Base-by-base conservation (phyloP, 257 asterid genomes). In the Solanum gandarillasii region DNA sequence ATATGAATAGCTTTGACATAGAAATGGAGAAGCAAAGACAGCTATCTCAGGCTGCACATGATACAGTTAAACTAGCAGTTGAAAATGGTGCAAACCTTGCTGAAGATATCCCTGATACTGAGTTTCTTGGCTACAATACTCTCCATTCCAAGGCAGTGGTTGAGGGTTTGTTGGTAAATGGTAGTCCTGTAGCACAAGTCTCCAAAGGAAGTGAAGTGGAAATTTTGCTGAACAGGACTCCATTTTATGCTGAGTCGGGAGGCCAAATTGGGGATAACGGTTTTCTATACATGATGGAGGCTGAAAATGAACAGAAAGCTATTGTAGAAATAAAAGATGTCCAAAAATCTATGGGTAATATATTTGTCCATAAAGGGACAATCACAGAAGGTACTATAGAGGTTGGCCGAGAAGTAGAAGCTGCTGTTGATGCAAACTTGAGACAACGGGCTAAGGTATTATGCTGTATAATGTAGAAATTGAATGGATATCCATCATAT, bases 41-140 rank as follows among this genome's bases (percentile, higher is more conserved):
- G 27, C 98, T 95, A 92, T 96, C 99, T 83, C 98, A 95, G 92
- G 98, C 98, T 85, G 99, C 99, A 39, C 99, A 96, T 91, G 96
- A 93, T 89, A 92, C 95, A 3, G 95, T 95, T 88, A 96, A 93
- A 86, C 97, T 96, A 83, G 88, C 92, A 48, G 97, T 94, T 68
- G 98, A 94, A 92, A 92, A 93, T 91, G 98, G 95, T 87, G 93
- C 94, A 11, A 96, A 92, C 90, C 87, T 94, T 67, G 92, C 90
- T 18, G 94, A 94, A 88, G 91, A 92, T 89, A 89, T 96, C 87
- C 91, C 93, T 7, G 97, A 95, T 81, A 96, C 99, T 21, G 96
- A 94, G 89, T 96, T 96, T 91, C 92, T 96, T 65, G 99, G 98
- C 32, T 96, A 96, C 84, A 87, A 85, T 84, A 93, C 91, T 84